phyloP scores from a whole-genome alignment of 192 early-diverging fungal species.

The Gonapodya prolifera region DNA sequence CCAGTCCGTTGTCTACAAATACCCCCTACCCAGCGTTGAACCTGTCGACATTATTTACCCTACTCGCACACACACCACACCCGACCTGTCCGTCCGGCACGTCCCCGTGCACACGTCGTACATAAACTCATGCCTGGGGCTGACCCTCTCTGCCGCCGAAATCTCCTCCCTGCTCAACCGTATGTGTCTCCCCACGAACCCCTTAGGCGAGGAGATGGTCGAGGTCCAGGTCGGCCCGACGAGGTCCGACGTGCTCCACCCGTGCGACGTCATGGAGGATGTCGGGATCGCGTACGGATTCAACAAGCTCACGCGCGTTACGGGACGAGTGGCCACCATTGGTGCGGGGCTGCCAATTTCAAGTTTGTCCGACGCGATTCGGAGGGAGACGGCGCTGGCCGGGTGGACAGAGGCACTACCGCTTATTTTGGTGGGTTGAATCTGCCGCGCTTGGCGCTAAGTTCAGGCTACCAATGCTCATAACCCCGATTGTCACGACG shows the following conservation, averaged over 20 bases:
- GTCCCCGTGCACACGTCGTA: constrained; percentile 67
- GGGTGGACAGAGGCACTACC: constrained; percentile 92
- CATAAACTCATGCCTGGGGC: constrained; percentile 79
- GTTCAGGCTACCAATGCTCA: constrained; percentile 1
- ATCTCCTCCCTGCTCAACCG: constrained; percentile 63
- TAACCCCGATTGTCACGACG: background rate
- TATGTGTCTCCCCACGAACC: constrained; percentile 71
- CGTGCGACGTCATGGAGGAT: constrained; percentile 97
- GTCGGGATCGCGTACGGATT: constrained; percentile 94
- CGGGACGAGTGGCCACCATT: constrained; percentile 70
- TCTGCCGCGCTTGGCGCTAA: background rate
- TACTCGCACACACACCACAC: constrained; percentile 60
- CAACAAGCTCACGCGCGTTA: constrained; percentile 75
- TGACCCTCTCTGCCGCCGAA: constrained; percentile 48
- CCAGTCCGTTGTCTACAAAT: too few species aligned
- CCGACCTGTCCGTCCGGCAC: constrained; percentile 53
- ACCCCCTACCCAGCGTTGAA: constrained; percentile 52
- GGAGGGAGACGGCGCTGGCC: constrained; percentile 72
- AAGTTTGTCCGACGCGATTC: constrained; percentile 78
- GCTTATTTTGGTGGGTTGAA: constrained; percentile 63
- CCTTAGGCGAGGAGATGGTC: constrained; percentile 43
- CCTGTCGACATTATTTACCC: constrained; percentile 81
- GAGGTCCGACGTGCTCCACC: constrained; percentile 87
- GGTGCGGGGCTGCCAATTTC: constrained; percentile 81
- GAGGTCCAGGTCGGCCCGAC: constrained; percentile 74